Percentiles rank a stretch among this genome's conserved stretches.
Conservation (phyloP, 1,284 basidiomycete genomes). For the Ganoderma leucocontextum region DNA sequence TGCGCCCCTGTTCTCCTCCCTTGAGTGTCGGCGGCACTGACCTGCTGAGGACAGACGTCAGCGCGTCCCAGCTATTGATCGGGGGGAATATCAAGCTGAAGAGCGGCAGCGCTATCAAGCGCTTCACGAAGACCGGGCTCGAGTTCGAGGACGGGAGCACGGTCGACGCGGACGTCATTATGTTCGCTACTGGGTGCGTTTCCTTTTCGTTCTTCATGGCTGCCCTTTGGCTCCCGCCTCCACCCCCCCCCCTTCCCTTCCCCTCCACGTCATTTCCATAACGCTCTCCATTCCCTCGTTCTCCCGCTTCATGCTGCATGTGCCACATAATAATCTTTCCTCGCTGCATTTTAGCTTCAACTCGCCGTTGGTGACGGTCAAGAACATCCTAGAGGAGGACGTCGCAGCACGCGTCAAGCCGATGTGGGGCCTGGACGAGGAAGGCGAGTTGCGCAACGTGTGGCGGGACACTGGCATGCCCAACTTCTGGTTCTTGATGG, state of each 20-base stretch:
- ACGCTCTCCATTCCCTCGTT: too few species aligned
- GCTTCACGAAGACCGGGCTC: conserved; percentile 63
- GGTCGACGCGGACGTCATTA: conserved; percentile 71
- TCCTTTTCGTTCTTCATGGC: conserved; percentile 2
- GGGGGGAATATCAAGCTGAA: conserved; percentile 82
- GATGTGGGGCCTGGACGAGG: conserved; percentile 54
- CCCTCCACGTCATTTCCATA: not conserved
- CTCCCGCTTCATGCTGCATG: too few species aligned
- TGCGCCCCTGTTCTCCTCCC: conserved; percentile 24
- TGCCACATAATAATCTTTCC: too few species aligned
- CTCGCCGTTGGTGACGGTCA: conserved; percentile 49
- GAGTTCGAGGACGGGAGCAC: conserved; percentile 72
- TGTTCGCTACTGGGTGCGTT: conserved; percentile 71
- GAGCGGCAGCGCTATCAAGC: conserved; percentile 62
- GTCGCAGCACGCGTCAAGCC: conserved; percentile 53
- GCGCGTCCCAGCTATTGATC: conserved; percentile 48
- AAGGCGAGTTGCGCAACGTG: conserved; percentile 36
- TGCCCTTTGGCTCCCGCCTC: not conserved
- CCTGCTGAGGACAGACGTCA: conserved; percentile 55
- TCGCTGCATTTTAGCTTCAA: conserved; percentile 44
- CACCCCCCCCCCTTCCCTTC: not conserved
- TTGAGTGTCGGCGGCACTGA: not conserved
- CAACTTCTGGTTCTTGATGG: conserved; percentile 43
- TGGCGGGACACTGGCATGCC: conserved; percentile 41
- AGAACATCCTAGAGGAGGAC: conserved; percentile 56